These are phyloP conservation scores for Aspergillus sp. DNA, from an alignment of 2,329 filamentous ascomycete species.

Conservation along the genomic window DNA sequence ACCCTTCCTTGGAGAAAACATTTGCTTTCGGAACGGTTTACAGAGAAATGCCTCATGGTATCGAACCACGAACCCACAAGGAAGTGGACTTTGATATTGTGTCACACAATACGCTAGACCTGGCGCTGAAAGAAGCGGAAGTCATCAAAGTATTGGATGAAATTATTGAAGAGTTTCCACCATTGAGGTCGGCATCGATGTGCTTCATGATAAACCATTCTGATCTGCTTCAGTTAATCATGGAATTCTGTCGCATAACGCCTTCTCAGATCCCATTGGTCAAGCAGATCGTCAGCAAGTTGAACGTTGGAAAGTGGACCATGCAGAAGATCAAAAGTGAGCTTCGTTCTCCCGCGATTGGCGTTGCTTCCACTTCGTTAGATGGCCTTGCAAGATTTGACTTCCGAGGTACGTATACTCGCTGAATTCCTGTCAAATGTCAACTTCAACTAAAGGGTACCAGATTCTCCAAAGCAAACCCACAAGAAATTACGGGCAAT, in stretches of 20 bases:
- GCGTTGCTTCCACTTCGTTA: slow-evolving; percentile 78
- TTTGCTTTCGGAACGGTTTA: slow-evolving; percentile 86
- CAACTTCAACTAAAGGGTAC: slow-evolving; percentile 48
- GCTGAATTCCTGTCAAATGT: slow-evolving; percentile 39
- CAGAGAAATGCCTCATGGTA: slow-evolving; percentile 66
- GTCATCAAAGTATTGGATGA: slow-evolving; percentile 92
- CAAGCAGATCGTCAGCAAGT: slow-evolving; percentile 75
- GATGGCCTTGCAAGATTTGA: slow-evolving; percentile 88
- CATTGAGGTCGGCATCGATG: slow-evolving; percentile 62
- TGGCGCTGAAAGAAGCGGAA: slow-evolving; percentile 86
- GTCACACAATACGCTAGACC: slow-evolving; percentile 69
- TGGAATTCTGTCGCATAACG: slow-evolving; percentile 79
- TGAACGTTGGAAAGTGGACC: slow-evolving; percentile 71
- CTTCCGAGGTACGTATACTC: slow-evolving; percentile 57
- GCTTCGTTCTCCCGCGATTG: slow-evolving; percentile 69
- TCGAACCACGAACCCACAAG: slow-evolving; percentile 71
- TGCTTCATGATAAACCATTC: slow-evolving; percentile 89
- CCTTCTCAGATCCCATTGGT: slow-evolving; percentile 58
- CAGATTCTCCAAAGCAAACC: slow-evolving; percentile 63
- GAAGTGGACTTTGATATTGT: slow-evolving; percentile 96
- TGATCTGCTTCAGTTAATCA: slow-evolving; percentile 74
- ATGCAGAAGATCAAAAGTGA: slow-evolving; percentile 80
- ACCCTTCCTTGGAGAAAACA: slow-evolving; percentile 60
- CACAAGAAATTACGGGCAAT: slow-evolving; percentile 54
- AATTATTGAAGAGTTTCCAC: slow-evolving; percentile 71